A percentile compares a stretch with the other conserved stretches of the same genome.
phyloP scores from a whole-genome alignment of 495 filamentous ascomycete genomes.

The Podospora sp. region DNA sequence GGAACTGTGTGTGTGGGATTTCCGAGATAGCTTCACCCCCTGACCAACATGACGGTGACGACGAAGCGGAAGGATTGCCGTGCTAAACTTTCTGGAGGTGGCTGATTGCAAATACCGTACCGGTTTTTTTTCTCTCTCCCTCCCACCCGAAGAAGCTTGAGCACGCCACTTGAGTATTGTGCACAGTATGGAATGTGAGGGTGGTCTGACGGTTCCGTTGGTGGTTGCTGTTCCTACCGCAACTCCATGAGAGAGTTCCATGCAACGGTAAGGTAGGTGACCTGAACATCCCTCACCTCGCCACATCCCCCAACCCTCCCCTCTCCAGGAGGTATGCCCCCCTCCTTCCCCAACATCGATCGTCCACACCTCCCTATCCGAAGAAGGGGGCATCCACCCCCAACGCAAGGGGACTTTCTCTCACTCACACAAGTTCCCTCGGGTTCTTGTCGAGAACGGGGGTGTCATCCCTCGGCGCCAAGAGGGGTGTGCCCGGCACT shows the following conservation, averaged over 20 bases:
- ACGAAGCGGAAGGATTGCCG: not conserved
- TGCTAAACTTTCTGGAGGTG: not conserved
- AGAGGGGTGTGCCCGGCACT: not conserved
- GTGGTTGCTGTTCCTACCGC: no score
- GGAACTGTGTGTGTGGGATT: not conserved
- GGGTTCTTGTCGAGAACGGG: not conserved
- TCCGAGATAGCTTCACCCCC: not conserved
- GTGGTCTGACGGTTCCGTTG: no score
- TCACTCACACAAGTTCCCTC: not conserved
- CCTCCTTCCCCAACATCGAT: no score
- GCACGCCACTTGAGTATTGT: not conserved
- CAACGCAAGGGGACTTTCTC: not conserved
- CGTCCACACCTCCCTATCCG: no score
- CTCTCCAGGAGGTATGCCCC: no score
- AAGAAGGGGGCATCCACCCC: not conserved
- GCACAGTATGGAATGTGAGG: no score
- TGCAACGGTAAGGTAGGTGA: no score
- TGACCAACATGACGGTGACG: not conserved
- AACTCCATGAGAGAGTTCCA: no score
- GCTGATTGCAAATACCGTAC: not conserved
- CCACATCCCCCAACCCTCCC: no score
- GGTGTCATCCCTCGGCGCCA: not conserved
- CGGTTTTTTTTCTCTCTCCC: not conserved
- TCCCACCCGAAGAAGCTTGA: not conserved
- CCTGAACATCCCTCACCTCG: no score